Evolutionary conservation across 495 filamentous ascomycete genomes (phyloP).

Genomic region (Hyphodiscus hymeniophilus): DNA sequence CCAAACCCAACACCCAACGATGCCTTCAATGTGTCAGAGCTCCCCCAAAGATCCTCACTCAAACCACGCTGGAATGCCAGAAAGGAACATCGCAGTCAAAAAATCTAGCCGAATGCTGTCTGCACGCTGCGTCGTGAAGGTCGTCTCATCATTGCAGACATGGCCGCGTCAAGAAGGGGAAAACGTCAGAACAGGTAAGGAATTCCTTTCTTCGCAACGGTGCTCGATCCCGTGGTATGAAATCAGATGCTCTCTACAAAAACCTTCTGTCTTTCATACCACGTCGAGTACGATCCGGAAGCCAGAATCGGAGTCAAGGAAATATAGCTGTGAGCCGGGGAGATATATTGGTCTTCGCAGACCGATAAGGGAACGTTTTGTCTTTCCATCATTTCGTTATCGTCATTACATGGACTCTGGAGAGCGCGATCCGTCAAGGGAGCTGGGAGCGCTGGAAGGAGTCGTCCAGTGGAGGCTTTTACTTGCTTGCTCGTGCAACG

Average conservation of each 20-base stretch:
- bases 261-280: background rate
- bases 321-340: constrained; percentile 15
- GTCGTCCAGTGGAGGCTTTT: constrained; percentile 6
- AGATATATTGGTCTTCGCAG: constrained; percentile 21
- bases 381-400: constrained; percentile 28
- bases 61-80: constrained; percentile 1
- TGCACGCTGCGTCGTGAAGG: constrained; percentile 15
- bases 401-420: constrained; percentile 20
- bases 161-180: constrained; percentile 11
- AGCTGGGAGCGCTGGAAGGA: background rate
- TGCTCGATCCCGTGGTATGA: background rate
- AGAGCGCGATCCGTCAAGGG: background rate
- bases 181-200: constrained; percentile 9
- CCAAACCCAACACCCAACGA: constrained; percentile 18
- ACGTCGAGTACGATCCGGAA: background rate
- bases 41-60: background rate
- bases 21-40: constrained; percentile 3
- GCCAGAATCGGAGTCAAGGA: constrained; percentile 2
- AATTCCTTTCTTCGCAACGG: constrained; percentile 11
- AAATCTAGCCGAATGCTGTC: constrained; percentile 18
- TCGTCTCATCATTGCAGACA: constrained; percentile 22
- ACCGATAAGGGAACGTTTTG: constrained; percentile 17
- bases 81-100: background rate
- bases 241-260: background rate
- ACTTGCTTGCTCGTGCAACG: constrained; percentile 74